A percentile compares a stretch with the other conserved stretches of the same genome.
Conservation (phyloP, 208 protist genomes). For the Strigomonas galati region DNA sequence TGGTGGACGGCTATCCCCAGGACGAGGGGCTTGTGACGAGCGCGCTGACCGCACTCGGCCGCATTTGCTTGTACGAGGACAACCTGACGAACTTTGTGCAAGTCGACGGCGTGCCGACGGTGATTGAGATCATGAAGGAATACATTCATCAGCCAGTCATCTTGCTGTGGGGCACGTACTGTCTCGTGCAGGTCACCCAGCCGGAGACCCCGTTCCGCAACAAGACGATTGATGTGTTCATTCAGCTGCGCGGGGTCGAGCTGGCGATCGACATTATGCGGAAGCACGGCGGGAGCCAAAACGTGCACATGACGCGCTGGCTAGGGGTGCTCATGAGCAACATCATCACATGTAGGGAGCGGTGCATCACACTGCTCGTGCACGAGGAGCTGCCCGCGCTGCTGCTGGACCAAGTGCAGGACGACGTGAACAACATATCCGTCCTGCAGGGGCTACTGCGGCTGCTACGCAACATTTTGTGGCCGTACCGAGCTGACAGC, state of each 20-base stretch:
- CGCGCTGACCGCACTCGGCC: conserved; percentile 58
- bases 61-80: conserved; percentile 52
- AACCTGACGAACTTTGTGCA: conserved; percentile 61
- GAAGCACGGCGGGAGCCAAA: conserved; percentile 30
- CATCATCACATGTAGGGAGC: conserved; percentile 22
- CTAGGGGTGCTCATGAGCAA: conserved; percentile 42
- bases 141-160: conserved; percentile 55
- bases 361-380: conserved; percentile 32
- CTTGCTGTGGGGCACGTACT: conserved; percentile 73
- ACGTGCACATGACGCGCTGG: conserved; percentile 42
- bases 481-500: neutral
- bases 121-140: conserved; percentile 81
- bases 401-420: conserved; percentile 35
- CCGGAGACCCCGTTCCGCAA: conserved; percentile 20
- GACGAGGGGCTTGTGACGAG: conserved; percentile 57
- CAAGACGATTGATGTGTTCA: conserved; percentile 37
- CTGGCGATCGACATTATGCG: conserved; percentile 52
- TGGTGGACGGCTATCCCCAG: conserved; percentile 77
- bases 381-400: conserved; percentile 38
- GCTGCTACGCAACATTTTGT: conserved; percentile 11
- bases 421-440: conserved; percentile 27
- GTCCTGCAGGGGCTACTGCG: conserved; percentile 28
- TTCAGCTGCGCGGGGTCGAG: conserved; percentile 42
- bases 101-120: conserved; percentile 65
- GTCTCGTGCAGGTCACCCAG: conserved; percentile 47